Base-by-base conservation (phyloP, 345 rosid species). In the Geranium brycei region DNA sequence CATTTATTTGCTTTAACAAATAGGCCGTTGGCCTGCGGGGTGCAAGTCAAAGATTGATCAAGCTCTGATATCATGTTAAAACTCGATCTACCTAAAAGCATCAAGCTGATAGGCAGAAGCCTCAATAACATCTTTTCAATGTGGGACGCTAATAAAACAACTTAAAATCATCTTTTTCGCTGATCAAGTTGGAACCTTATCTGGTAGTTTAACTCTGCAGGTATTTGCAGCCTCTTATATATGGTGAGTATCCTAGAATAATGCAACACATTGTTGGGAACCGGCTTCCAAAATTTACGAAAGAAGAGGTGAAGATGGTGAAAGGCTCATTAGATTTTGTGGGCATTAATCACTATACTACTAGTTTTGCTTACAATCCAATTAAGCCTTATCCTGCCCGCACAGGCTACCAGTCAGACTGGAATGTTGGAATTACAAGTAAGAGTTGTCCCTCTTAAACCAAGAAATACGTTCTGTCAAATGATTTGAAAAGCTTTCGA, bases 211-310 rank as follows among this genome's bases (percentile, higher is more conserved):
- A 53, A 28, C 8, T 17, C 16, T 53, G 11, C 61, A 87, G 89
- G 92, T 82, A 84, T 68, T 35, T 87, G 28, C 84, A 84, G 62
- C 93, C 92, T 31, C 64, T 87, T 31, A 80, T 80, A 0, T 84
- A 84, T 2, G 93, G 93, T 3, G 89, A 84, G 55, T 87, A 87
- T 62, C 93, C 93, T 0, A 81, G 65, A 75, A 79, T 81, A 16
- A 80, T 87, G 81, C 86, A 78, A 62, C 66, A 79, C 15, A 78
- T 73, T 19, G 67, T 69, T 1, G 79, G 71, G 8, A 69, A 74
- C 1, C 76, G 95, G 62, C 66, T 87, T 28, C 95, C 90, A 8
- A 75, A 80, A 60, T 85, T 87, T 61, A 73, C 75, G 0, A 5
- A 56, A 2, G 65, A 63, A 31, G 79, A 83, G 62, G 71, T 67